Conservation (phyloP, 2,329 filamentous ascomycete genomes). For the Apiospora arundinis region DNA sequence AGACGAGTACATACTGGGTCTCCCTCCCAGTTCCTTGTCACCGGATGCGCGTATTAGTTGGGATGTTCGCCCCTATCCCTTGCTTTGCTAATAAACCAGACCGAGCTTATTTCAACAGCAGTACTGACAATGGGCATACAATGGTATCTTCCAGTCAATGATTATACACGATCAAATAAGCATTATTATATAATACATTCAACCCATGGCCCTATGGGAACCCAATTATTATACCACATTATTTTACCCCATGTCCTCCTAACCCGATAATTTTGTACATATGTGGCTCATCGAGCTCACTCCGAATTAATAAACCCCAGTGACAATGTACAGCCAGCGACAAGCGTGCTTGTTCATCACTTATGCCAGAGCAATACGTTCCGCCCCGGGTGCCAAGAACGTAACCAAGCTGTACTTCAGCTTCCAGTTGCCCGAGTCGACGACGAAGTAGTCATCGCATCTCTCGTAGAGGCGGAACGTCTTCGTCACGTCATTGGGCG, state of each 20-base stretch:
- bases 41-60: neutral
- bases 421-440: conserved; percentile 9
- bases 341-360: neutral
- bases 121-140: neutral
- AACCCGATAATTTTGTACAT: too few relatives aligned
- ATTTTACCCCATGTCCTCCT: too few relatives aligned
- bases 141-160: too few relatives aligned
- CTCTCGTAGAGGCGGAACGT: conserved; percentile 20
- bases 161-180: too few relatives aligned
- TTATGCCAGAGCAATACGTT: neutral
- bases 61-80: neutral
- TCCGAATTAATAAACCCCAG: neutral
- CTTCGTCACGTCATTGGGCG: neutral
- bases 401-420: conserved; percentile 12
- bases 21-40: neutral
- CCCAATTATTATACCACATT: too few relatives aligned
- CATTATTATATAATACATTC: too few relatives aligned
- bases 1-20: too few relatives aligned
- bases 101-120: neutral
- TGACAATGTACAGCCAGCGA: neutral
- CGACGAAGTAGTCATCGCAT: conserved; percentile 5
- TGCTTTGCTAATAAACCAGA: neutral
- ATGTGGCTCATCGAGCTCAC: too few relatives aligned
- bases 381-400: neutral
- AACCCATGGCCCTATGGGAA: too few relatives aligned